phyloP scores from a whole-genome alignment of 495 filamentous ascomycete genomes.

The Rhypophila decipiens region DNA sequence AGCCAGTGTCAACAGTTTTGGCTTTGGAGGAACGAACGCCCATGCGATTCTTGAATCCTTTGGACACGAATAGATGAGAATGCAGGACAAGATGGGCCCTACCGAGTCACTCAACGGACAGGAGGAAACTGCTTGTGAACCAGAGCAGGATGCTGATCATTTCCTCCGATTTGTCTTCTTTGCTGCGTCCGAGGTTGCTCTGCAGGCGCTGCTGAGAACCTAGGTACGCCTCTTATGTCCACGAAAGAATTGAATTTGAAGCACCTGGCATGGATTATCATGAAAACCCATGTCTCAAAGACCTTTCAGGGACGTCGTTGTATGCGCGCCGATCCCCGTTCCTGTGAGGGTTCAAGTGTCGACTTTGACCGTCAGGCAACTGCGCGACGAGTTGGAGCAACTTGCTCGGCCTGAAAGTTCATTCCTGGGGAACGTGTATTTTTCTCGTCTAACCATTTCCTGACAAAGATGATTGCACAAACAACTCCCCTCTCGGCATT shows the following conservation, averaged over 20 bases:
- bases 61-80: too few relatives aligned
- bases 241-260: background rate
- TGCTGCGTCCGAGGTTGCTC: background rate
- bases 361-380: too few relatives aligned
- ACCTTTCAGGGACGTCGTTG: too few relatives aligned
- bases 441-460: too few relatives aligned
- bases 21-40: constrained; percentile 13
- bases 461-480: too few relatives aligned
- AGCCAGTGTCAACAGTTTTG: constrained; percentile 12
- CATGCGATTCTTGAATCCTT: constrained; percentile 12
- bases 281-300: too few relatives aligned
- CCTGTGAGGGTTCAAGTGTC: background rate
- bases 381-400: too few relatives aligned
- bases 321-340: background rate
- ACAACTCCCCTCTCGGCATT: constrained; percentile 1
- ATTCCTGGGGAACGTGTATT: too few relatives aligned
- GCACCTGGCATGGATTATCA: background rate
- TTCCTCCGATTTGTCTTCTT: background rate
- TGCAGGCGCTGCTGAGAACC: background rate
- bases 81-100: constrained; percentile 17
- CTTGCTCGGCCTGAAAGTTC: too few relatives aligned
- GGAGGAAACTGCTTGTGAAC: background rate
- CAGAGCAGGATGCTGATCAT: too few relatives aligned
- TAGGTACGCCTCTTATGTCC: background rate
- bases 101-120: too few relatives aligned